phyloP scores from a whole-genome alignment of 1,139 yeast genomes.

The Kodamaea sp. region DNA sequence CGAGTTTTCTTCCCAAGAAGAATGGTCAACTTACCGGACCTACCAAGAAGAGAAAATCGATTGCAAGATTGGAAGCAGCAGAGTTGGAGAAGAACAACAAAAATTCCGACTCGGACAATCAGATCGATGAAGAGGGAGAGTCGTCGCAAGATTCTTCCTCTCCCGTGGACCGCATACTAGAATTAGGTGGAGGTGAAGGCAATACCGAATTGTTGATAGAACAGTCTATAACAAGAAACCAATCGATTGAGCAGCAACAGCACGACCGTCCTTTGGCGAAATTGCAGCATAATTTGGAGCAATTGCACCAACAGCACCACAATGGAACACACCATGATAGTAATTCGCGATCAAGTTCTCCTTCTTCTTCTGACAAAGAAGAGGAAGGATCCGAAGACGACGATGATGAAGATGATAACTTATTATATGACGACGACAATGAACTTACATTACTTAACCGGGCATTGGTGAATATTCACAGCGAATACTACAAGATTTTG shows the following conservation, averaged over 20 bases:
- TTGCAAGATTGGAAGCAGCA: conserved; percentile 47
- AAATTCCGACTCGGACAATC: not conserved
- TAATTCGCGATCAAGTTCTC: conserved; percentile 15
- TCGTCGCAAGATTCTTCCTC: conserved; percentile 24
- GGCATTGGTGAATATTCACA: conserved; percentile 65
- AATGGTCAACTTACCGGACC: conserved; percentile 71
- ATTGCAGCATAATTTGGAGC: conserved; percentile 72
- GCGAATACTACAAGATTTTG: conserved; percentile 58
- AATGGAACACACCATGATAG: conserved; percentile 15
- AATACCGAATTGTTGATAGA: conserved; percentile 46
- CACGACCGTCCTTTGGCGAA: conserved; percentile 81
- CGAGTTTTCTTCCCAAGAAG: conserved; percentile 85
- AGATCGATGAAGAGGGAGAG: conserved; percentile 9
- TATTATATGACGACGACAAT: conserved; percentile 77
- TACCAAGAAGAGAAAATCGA: conserved; percentile 58
- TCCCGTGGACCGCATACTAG: conserved; percentile 53
- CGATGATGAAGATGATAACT: conserved; percentile 51
- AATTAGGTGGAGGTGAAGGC: conserved; percentile 51
- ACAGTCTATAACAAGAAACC: conserved; percentile 58
- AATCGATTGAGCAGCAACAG: conserved; percentile 65
- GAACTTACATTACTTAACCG: conserved; percentile 68
- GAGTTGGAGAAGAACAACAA: conserved; percentile 20
- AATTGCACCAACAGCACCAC: conserved; percentile 42
- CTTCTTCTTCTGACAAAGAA: conserved; percentile 12
- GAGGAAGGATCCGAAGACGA: conserved; percentile 25